Conservation (phyloP, 345 rosid species). For the Eutrema yunnanense region DNA sequence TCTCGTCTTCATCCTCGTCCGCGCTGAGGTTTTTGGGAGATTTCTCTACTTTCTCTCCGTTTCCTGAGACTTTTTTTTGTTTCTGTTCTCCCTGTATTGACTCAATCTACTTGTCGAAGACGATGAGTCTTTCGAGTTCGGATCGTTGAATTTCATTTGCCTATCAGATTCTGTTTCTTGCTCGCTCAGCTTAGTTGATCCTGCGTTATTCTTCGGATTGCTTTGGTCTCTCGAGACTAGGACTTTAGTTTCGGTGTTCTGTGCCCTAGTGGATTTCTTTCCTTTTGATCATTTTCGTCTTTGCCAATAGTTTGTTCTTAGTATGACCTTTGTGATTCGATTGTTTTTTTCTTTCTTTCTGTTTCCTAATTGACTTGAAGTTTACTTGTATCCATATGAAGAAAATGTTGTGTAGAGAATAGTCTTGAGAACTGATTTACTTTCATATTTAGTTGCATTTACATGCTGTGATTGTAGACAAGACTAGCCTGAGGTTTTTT, state of each 20-base stretch:
- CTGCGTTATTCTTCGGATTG: constrained; percentile 1
- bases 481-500: background rate
- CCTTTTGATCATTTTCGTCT: background rate
- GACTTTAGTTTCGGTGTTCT: background rate
- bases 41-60: background rate
- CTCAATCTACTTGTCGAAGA: constrained; percentile 14
- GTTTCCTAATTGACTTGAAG: constrained; percentile 16
- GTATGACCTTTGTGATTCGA: background rate
- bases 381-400: background rate
- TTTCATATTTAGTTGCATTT: background rate
- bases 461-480: background rate
- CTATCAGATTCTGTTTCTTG: constrained; percentile 4
- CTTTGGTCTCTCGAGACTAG: background rate
- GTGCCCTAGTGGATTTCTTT: background rate
- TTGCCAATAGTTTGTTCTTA: background rate
- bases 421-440: background rate
- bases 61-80: background rate
- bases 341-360: background rate
- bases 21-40: constrained; percentile 51
- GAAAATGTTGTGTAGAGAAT: background rate
- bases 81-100: constrained; percentile 7
- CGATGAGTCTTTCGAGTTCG: background rate
- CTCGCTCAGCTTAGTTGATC: background rate
- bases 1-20: constrained; percentile 85
- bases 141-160: constrained; percentile 1